Conservation (phyloP, 169 alveolate species). For the Plasmodium reichenowi region DNA sequence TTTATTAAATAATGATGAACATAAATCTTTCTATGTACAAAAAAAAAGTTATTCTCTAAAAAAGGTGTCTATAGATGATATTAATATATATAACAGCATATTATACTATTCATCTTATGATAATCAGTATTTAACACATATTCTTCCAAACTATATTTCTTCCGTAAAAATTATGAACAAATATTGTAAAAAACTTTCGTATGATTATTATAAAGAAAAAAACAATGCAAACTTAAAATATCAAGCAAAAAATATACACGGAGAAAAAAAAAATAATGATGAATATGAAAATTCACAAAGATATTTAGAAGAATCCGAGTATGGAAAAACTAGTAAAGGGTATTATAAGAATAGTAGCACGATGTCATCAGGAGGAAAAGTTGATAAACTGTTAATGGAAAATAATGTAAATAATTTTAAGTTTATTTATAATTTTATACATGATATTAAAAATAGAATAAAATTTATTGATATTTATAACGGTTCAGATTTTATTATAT, state of each 20-base stretch:
- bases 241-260: slow-evolving; percentile 13
- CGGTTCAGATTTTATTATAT: slow-evolving; percentile 68
- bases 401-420: slow-evolving; percentile 46
- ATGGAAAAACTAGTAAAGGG: slow-evolving; percentile 25
- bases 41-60: slow-evolving; percentile 50
- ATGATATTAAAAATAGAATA: slow-evolving; percentile 62
- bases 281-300: slow-evolving; percentile 34
- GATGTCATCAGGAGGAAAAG: slow-evolving; percentile 32
- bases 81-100: slow-evolving; percentile 63
- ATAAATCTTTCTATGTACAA: slow-evolving; percentile 58
- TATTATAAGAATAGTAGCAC: slow-evolving; percentile 24
- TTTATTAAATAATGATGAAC: slow-evolving; percentile 37
- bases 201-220: slow-evolving; percentile 25
- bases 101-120: slow-evolving; percentile 68
- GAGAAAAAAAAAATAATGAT: slow-evolving; percentile 21
- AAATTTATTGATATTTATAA: slow-evolving; percentile 63
- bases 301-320: slow-evolving; percentile 3
- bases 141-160: slow-evolving; percentile 50
- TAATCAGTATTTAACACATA: slow-evolving; percentile 63
- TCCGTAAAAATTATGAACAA: slow-evolving; percentile 32
- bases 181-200: slow-evolving; percentile 44
- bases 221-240: slow-evolving; percentile 19
- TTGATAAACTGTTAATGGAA: slow-evolving; percentile 36
- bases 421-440: slow-evolving; percentile 66
- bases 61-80: slow-evolving; percentile 69